Evolutionary conservation across 495 filamentous ascomycete genomes (phyloP).

Genomic region (Xylaria acuta): DNA sequence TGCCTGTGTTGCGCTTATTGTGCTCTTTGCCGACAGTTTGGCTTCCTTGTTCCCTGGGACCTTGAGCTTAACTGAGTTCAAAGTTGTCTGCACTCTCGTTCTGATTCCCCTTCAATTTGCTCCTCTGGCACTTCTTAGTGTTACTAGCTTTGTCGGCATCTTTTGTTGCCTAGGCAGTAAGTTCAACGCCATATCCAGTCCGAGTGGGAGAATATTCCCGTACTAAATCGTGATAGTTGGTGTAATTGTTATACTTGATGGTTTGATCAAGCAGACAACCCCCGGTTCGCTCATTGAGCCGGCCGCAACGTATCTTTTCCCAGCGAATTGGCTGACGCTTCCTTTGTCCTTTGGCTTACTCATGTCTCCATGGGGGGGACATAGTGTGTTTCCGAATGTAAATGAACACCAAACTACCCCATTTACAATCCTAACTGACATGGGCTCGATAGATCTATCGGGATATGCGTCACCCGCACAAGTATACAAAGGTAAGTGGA

Average conservation of each 20-base stretch:
- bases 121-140: constrained; percentile 82
- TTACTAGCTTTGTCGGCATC: constrained; percentile 91
- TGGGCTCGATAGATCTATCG: constrained; percentile 70
- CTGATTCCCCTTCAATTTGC: constrained; percentile 85
- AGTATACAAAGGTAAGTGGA: constrained; percentile 61
- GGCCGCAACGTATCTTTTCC: constrained; percentile 79
- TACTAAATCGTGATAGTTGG: constrained; percentile 64
- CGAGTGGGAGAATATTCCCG: constrained; percentile 25
- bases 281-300: constrained; percentile 88
- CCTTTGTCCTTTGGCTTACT: constrained; percentile 94
- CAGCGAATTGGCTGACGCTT: constrained; percentile 83
- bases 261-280: constrained; percentile 75
- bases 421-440: constrained; percentile 5
- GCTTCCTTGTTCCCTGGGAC: constrained; percentile 74
- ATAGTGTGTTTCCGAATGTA: constrained; percentile 89
- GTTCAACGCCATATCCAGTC: constrained; percentile 38
- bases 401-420: constrained; percentile 13
- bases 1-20: constrained; percentile 87
- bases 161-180: constrained; percentile 84
- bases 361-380: constrained; percentile 97
- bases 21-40: constrained; percentile 92
- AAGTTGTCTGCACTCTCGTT: constrained; percentile 81
- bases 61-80: constrained; percentile 77
- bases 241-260: constrained; percentile 80
- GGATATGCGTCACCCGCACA: constrained; percentile 94